Base-by-base conservation (phyloP, 192 early-diverging fungal genomes). In the Mortierella hygrophila region DNA sequence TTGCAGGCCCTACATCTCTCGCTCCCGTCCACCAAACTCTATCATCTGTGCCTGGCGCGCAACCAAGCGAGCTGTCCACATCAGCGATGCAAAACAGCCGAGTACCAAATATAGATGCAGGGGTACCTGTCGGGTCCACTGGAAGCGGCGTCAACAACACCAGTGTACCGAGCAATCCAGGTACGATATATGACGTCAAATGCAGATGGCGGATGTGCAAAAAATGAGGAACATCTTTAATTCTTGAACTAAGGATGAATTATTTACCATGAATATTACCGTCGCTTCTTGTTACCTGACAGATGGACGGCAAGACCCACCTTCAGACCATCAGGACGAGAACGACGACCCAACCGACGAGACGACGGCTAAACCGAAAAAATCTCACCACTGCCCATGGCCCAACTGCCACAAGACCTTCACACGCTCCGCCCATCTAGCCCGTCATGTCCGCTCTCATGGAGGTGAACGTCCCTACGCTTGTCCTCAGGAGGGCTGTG, bases 391-490 rank as follows among this genome's bases (percentile, higher is more conserved):
- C 46, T 86, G 84, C 52, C 84, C 84, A 11, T 86, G 84, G 84
- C 75, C 75, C 35, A 86, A 86, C 40, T 86, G 84, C 72, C 78
- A 83, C 52, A 88, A 83, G 60, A 88, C 78, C 0, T 88, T 88
- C 49, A 88, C 87, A 1, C 87, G 82, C 23, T 83, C 87, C 4
- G 87, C 81, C 29, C 81, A 98, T 82, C 90, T 96, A 60, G 97
- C 97, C 84, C 94, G 97, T 35, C 95, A 96, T 83, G 91, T 93
- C 77, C 93, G 94, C 70, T 84, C 95, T n/a, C 95, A 96, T 70
- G 93, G 93, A 47, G 94, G 94, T 35, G 89, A 93, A 65, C 91
- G 93, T 77, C 95, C 95, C 13, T 94, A 93, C 77, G 93, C 90
- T 20, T 96, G 95, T 76, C 84, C 84, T 38, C 79, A 81, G 6